These are phyloP conservation scores for Apiospora saccharicola DNA, from an alignment of 2,329 filamentous ascomycete genomes.

Conservation along the genomic window DNA sequence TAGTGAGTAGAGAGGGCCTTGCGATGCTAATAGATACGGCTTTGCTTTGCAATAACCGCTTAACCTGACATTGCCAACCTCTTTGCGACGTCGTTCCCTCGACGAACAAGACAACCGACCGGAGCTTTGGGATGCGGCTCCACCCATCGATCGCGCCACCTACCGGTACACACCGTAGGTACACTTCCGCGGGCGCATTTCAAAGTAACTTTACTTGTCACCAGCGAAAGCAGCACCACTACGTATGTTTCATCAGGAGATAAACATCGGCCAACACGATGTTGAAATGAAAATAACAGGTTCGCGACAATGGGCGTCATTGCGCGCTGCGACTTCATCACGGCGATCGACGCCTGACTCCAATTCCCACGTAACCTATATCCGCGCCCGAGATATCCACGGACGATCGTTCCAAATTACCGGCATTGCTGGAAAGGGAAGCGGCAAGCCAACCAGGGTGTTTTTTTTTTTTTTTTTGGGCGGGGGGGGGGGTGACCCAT, in stretches of 20 bases:
- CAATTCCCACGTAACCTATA: conserved; percentile 14
- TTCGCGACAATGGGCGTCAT: conserved; percentile 5
- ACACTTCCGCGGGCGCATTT: background rate
- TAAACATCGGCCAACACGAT: conserved; percentile 3
- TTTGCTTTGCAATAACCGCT: background rate
- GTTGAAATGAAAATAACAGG: background rate
- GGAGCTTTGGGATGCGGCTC: background rate
- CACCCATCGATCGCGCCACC: background rate
- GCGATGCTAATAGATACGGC: background rate
- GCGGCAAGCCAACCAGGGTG: background rate
- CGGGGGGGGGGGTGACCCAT: background rate
- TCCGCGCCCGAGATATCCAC: background rate
- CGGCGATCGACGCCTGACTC: background rate
- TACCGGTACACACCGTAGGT: background rate
- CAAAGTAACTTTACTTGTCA: background rate
- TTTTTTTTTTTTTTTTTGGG: too few relatives aligned
- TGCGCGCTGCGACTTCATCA: conserved; percentile 12
- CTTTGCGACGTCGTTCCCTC: background rate
- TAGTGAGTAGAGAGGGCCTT: background rate
- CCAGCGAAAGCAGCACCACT: background rate
- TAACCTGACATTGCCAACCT: too few relatives aligned
- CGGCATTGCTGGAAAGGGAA: background rate
- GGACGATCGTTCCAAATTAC: conserved; percentile 8
- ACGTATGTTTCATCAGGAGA: background rate
- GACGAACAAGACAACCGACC: background rate